These are phyloP conservation scores for Dothidotthia symphoricarpi DNA, from an alignment of 2,329 filamentous ascomycete species.

Conservation along the genomic window DNA sequence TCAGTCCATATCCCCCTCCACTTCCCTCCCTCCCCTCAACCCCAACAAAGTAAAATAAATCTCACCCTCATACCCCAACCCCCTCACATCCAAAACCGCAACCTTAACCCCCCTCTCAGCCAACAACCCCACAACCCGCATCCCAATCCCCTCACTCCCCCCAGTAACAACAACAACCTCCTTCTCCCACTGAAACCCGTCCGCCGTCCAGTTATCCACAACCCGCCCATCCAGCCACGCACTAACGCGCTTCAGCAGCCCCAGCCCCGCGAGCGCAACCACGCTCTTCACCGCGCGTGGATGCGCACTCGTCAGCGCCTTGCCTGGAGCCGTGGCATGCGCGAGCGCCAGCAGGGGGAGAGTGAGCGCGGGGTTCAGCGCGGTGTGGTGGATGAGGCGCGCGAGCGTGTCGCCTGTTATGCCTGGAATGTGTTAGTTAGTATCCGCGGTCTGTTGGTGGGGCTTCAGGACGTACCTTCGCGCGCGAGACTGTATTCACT, in stretches of 20 bases:
- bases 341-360: slow-evolving; percentile 63
- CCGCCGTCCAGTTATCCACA: slow-evolving; percentile 53
- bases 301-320: slow-evolving; percentile 49
- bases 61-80: slow-evolving; percentile 53
- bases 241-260: slow-evolving; percentile 52
- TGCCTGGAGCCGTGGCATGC: slow-evolving; percentile 62
- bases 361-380: slow-evolving; percentile 63
- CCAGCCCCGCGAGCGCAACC: slow-evolving; percentile 51
- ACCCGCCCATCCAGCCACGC: slow-evolving; percentile 53
- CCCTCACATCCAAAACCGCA: slow-evolving; percentile 68
- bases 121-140: slow-evolving; percentile 63
- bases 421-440: slow-evolving; percentile 19
- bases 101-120: slow-evolving; percentile 65
- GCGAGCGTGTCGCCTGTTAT: slow-evolving; percentile 57
- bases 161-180: slow-evolving; percentile 75
- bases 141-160: slow-evolving; percentile 72
- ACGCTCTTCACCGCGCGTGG: slow-evolving; percentile 51
- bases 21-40: no score
- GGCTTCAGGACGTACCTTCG: slow-evolving; percentile 32
- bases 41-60: background rate
- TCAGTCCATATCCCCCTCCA: background rate
- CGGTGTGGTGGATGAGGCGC: slow-evolving; percentile 58
- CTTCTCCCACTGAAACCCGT: slow-evolving; percentile 63
- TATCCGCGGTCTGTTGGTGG: background rate
- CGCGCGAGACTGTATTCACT: slow-evolving; percentile 41